A percentile compares a stretch with the other conserved stretches of the same genome.
These are phyloP conservation scores for Sindora glabra DNA, from an alignment of 306 rosid species.

Conservation along the genomic window DNA sequence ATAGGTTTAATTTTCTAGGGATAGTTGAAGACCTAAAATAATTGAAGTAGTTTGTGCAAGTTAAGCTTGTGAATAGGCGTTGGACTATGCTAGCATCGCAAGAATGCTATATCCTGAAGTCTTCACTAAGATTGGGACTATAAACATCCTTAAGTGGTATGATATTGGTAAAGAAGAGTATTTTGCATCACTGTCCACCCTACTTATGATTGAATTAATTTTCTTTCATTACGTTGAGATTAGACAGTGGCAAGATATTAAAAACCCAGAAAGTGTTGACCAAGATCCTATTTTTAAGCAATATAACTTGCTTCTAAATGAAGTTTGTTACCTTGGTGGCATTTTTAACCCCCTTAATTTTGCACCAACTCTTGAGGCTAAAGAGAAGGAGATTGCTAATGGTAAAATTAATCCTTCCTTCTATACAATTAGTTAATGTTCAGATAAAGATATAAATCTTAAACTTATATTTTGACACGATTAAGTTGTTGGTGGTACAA, in stretches of 20 bases:
- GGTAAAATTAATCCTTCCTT: conserved; percentile 32
- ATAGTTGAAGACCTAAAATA: conserved; percentile 98
- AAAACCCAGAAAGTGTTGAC: conserved; percentile 94
- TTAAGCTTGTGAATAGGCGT: conserved; percentile 80
- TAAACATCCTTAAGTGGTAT: conserved; percentile 78
- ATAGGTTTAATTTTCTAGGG: conserved; percentile 86
- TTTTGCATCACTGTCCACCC: conserved; percentile 92
- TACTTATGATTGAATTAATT: conserved; percentile 92
- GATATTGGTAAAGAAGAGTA: conserved; percentile 86
- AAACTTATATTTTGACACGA: no score
- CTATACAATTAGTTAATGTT: no score
- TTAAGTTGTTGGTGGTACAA: no score
- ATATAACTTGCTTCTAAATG: conserved; percentile 74
- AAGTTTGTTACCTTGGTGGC: conserved; percentile 86
- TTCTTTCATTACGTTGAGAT: conserved; percentile 94
- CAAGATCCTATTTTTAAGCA: conserved; percentile 99
- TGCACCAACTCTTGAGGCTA: conserved; percentile 85
- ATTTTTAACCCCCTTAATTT: conserved; percentile 91
- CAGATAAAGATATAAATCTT: no score
- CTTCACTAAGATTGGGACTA: conserved; percentile 63
- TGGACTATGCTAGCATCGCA: conserved; percentile 97
- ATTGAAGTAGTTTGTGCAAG: conserved; percentile 77
- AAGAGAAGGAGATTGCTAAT: conserved; percentile 92
- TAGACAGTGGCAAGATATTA: conserved; percentile 97
- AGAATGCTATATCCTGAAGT: conserved; percentile 96